Percentiles rank a stretch among this genome's conserved stretches.
phyloP scores from a whole-genome alignment of 768 basidiomycete species.

The Hygrocybe coccinea region DNA sequence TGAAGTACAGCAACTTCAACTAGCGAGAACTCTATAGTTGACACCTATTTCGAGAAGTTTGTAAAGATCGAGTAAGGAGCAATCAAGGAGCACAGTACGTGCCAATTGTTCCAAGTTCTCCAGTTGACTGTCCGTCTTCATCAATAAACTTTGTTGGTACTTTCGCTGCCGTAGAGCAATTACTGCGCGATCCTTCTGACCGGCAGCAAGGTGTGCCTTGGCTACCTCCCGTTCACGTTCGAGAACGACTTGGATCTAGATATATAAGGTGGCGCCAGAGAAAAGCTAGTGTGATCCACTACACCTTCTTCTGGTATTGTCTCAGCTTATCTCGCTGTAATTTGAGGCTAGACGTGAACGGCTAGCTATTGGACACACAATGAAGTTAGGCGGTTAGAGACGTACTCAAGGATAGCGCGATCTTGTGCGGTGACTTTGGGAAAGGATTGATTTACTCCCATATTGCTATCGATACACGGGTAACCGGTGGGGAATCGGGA shows the following conservation, averaged over 20 bases:
- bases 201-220: conserved; percentile 69
- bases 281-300: conserved; percentile 11
- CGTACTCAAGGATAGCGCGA: conserved; percentile 91
- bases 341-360: conserved; percentile 63
- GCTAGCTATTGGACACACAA: conserved; percentile 5
- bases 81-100: conserved; percentile 21
- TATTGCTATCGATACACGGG: conserved; percentile 23
- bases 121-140: conserved; percentile 86
- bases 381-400: conserved; percentile 17
- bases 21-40: conserved; percentile 93
- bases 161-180: conserved; percentile 86
- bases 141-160: conserved; percentile 84
- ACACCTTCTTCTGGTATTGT: conserved; percentile 92
- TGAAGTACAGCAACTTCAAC: conserved; percentile 90
- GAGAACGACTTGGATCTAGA: conserved; percentile 81
- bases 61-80: not conserved
- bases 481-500: not conserved
- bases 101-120: conserved; percentile 87
- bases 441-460: conserved; percentile 68
- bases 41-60: conserved; percentile 55
- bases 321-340: conserved; percentile 92
- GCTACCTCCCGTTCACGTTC: conserved; percentile 89
- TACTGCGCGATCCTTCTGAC: conserved; percentile 83
- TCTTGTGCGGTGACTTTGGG: conserved; percentile 93
- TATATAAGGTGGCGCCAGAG: not conserved